A percentile compares a stretch with the other conserved stretches of the same genome.
These are phyloP conservation scores for Stevia rebaudiana DNA, from an alignment of 140 eudicot species.

Conservation along the genomic window DNA sequence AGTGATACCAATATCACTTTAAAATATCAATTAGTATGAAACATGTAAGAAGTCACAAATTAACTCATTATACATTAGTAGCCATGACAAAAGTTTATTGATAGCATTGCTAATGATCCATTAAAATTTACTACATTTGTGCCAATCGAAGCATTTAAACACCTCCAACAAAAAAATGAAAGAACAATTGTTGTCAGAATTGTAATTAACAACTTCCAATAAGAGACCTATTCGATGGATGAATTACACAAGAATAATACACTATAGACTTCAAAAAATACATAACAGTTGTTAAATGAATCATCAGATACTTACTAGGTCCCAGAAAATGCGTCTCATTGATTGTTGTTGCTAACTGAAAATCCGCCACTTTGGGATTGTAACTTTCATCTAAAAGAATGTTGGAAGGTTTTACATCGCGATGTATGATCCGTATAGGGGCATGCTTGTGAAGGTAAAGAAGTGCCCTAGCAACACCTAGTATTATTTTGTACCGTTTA, in stretches of 20 bases:
- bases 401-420: slow-evolving; percentile 7
- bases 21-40: neutral
- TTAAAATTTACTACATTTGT: no score
- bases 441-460: slow-evolving; percentile 32
- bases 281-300: neutral
- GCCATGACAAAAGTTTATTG: neutral
- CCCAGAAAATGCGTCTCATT: neutral
- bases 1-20: neutral
- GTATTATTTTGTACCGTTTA: slow-evolving; percentile 11
- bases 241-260: no score
- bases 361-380: slow-evolving; percentile 18
- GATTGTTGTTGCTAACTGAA: neutral
- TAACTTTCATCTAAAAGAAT: slow-evolving; percentile 25
- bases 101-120: neutral
- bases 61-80: neutral
- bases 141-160: no score
- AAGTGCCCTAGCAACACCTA: slow-evolving; percentile 25
- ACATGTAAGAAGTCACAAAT: neutral
- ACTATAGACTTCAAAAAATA: no score
- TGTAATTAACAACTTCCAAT: no score
- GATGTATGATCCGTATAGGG: slow-evolving; percentile 20
- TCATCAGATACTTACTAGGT: neutral
- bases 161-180: no score
- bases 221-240: no score
- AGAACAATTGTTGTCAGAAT: no score